Evolutionary conservation across 805 yeast genomes (phyloP).

Genomic region (Candida bentonensis): DNA sequence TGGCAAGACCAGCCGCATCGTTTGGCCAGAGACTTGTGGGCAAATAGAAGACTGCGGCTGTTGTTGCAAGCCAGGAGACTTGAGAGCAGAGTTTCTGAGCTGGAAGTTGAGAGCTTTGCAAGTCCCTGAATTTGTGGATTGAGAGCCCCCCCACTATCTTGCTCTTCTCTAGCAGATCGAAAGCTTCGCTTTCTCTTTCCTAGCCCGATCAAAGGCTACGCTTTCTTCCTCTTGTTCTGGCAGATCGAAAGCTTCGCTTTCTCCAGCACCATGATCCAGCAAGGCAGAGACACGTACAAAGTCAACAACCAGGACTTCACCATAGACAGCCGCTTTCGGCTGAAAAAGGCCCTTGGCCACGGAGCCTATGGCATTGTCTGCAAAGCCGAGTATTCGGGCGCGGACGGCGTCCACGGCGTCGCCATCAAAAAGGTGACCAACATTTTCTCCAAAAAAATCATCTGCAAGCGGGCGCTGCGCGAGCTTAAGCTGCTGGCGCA

Average conservation of each 20-base stretch:
- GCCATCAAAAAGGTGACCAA: conserved; percentile 95
- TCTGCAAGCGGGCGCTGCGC: conserved; percentile 83
- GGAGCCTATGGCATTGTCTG: conserved; percentile 98
- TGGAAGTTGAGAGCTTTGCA: too few species aligned
- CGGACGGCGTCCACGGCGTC: conserved; percentile 65
- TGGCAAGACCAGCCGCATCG: too few species aligned
- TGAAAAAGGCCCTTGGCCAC: conserved; percentile 89
- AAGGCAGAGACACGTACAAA: conserved; percentile 32
- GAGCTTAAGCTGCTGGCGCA: conserved; percentile 84
- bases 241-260: not conserved
- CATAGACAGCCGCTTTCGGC: conserved; percentile 75
- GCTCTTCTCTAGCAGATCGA: too few species aligned
- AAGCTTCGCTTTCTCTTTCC: not conserved
- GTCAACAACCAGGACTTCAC: conserved; percentile 86
- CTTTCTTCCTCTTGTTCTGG: too few species aligned
- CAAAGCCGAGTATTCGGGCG: conserved; percentile 70
- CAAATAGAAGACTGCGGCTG: too few species aligned
- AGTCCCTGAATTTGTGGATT: too few species aligned
- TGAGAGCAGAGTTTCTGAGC: too few species aligned
- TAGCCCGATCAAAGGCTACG: too few species aligned
- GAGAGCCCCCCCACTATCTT: too few species aligned
- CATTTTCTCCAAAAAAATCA: conserved; percentile 77
- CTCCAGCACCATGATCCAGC: conserved; percentile 7
- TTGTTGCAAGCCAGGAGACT: too few species aligned
- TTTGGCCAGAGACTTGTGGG: too few species aligned